Conservation (phyloP, 352 stramenopile species). For the Aphanomyces astaci region DNA sequence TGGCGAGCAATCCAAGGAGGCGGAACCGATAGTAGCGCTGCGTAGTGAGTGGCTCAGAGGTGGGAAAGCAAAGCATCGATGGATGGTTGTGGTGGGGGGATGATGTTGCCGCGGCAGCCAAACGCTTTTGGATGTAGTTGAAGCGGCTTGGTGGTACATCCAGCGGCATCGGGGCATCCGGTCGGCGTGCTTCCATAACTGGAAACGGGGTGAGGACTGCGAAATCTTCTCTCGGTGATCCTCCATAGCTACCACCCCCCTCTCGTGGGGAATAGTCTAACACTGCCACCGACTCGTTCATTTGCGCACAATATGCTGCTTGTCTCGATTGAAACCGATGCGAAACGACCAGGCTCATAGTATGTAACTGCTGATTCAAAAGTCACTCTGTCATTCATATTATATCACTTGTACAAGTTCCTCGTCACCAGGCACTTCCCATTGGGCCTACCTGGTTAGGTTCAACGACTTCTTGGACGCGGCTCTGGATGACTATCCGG, state of each 20-base stretch:
- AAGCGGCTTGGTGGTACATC: too few species aligned
- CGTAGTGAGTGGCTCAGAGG: background rate
- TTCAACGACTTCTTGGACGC: too few species aligned
- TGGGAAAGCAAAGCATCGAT: background rate
- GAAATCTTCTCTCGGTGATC: background rate
- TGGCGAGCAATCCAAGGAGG: background rate
- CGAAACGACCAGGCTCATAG: background rate
- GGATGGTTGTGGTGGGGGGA: background rate
- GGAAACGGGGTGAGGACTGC: background rate
- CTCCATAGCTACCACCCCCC: background rate
- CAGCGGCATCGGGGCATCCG: too few species aligned
- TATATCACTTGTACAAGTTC: too few species aligned
- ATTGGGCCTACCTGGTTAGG: too few species aligned
- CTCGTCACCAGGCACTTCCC: too few species aligned
- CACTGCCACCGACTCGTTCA: background rate
- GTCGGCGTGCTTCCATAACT: background rate
- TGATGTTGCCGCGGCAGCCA: background rate
- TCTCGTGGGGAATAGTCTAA: background rate
- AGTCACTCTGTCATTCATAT: too few species aligned
- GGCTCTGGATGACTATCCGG: too few species aligned
- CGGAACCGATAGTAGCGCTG: background rate
- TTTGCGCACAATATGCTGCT: background rate
- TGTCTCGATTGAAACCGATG: background rate
- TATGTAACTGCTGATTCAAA: background rate
- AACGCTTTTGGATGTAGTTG: background rate